Conservation (phyloP, 345 rosid genomes). For the Eucalyptus grandis region DNA sequence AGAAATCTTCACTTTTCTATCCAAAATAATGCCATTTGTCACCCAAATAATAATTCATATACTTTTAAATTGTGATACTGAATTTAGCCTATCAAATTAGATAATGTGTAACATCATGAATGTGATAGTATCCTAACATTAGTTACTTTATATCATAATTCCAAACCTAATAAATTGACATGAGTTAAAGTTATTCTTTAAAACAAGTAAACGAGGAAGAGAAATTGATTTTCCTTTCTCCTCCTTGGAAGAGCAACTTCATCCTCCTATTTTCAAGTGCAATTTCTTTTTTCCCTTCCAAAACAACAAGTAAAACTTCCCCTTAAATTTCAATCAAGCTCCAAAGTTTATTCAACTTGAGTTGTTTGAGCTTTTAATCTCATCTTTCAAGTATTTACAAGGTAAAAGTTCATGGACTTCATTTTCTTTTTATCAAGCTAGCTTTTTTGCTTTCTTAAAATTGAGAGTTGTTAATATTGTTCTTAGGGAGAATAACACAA, state of each 20-base stretch:
- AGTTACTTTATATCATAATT: not conserved
- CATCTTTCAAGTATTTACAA: not conserved
- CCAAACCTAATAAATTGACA: not conserved
- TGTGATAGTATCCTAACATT: not conserved
- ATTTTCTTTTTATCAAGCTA: not conserved
- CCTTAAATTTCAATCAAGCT: not conserved
- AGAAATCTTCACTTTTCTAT: not conserved
- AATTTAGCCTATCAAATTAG: not conserved
- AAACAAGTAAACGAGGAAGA: not conserved
- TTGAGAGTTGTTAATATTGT: not conserved
- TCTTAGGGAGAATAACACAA: too few species aligned
- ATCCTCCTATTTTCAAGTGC: not conserved
- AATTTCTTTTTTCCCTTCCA: not conserved
- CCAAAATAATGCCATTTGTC: not conserved
- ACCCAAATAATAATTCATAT: not conserved
- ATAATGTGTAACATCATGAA: too few species aligned
- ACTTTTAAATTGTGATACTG: too few species aligned
- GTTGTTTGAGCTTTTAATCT: not conserved
- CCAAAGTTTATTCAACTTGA: not conserved
- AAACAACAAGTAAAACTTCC: not conserved
- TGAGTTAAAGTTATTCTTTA: not conserved
- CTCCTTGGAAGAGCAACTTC: not conserved
- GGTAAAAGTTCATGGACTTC: not conserved
- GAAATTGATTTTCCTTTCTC: not conserved
- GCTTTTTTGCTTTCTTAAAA: not conserved